These are phyloP conservation scores for Wallacemonas sp. DNA, from an alignment of 208 protist species.

Conservation along the genomic window DNA sequence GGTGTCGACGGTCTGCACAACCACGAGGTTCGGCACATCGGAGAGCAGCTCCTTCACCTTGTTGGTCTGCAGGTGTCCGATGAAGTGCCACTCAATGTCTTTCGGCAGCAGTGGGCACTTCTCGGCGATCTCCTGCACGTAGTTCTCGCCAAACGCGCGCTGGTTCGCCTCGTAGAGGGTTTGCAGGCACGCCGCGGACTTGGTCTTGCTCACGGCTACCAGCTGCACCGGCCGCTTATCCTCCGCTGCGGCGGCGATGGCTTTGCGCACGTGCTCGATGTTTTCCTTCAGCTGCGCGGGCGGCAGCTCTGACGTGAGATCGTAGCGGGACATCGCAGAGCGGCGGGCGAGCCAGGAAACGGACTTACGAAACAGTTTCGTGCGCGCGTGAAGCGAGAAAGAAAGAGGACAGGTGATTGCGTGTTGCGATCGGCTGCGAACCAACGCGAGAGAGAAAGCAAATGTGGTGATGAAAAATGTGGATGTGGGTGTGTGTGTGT, in stretches of 20 bases:
- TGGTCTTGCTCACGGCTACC: conserved; percentile 84
- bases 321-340: conserved; percentile 41
- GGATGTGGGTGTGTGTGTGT: too few relatives aligned
- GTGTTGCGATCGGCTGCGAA: too few relatives aligned
- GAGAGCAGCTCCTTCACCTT: conserved; percentile 92
- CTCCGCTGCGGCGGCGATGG: conserved; percentile 32
- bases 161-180: conserved; percentile 64
- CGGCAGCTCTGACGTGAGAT: conserved; percentile 60
- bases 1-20: conserved; percentile 94
- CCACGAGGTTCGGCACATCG: conserved; percentile 49
- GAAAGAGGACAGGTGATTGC: background rate
- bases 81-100: conserved; percentile 97
- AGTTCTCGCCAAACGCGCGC: conserved; percentile 96
- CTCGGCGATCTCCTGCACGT: conserved; percentile 94
- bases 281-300: conserved; percentile 54
- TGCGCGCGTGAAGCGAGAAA: background rate
- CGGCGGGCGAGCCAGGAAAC: background rate
- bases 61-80: conserved; percentile 98
- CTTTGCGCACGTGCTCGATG: conserved; percentile 36
- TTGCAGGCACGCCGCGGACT: conserved; percentile 66
- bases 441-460: too few relatives aligned
- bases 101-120: conserved; percentile 80
- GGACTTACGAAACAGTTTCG: conserved; percentile 4
- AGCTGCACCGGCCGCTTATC: conserved; percentile 44
- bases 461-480: too few relatives aligned